phyloP scores from a whole-genome alignment of 108 stramenopile genomes.

The Pseudonitzschia delicatissima region DNA sequence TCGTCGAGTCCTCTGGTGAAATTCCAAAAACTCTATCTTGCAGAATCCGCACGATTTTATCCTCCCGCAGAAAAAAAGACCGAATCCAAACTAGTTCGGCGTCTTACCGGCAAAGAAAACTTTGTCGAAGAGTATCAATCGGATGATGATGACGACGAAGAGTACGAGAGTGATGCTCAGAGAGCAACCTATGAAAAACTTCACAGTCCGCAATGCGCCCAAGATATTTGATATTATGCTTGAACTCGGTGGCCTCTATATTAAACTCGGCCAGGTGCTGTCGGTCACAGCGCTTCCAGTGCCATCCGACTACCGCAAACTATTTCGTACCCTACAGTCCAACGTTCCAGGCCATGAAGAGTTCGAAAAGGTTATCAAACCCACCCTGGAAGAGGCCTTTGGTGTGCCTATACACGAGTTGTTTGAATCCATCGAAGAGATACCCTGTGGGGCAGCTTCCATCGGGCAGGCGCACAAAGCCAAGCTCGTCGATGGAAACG shows the following conservation, averaged over 20 bases:
- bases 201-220: conserved; percentile 65
- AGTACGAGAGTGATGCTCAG: not conserved
- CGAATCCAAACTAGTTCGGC: not conserved
- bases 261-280: conserved; percentile 92
- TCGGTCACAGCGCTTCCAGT: conserved; percentile 73
- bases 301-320: conserved; percentile 56
- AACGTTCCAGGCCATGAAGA: conserved; percentile 72
- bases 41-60: no score
- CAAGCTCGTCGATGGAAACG: conserved; percentile 14
- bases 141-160: conserved; percentile 12
- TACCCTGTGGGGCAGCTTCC: conserved; percentile 87
- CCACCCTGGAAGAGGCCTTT: conserved; percentile 60
- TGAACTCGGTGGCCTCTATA: conserved; percentile 85
- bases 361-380: conserved; percentile 62
- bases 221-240: conserved; percentile 63
- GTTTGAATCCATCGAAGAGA: conserved; percentile 73
- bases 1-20: conserved; percentile 53
- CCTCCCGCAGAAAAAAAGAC: not conserved
- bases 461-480: conserved; percentile 93
- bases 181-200: conserved; percentile 28
- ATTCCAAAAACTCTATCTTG: conserved; percentile 41
- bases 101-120: not conserved
- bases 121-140: no score
- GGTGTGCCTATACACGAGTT: conserved; percentile 60
- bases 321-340: conserved; percentile 74